Evolutionary conservation across 805 yeast genomes (phyloP).

Genomic region (Tetrapisispora namnaoensis): DNA sequence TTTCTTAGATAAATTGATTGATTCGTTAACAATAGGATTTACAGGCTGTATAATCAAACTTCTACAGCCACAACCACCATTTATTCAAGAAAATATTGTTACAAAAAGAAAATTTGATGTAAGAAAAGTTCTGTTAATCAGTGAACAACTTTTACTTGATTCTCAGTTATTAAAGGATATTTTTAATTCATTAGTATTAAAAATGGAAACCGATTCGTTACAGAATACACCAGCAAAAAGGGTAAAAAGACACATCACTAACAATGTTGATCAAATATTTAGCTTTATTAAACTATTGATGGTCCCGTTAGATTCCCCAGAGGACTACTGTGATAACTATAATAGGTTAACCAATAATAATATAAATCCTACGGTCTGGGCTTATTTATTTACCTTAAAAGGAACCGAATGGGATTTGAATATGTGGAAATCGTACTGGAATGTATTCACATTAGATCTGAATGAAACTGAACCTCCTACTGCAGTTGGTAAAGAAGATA

Average conservation of each 20-base stretch:
- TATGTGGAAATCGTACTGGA: constrained; percentile 24
- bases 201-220: constrained; percentile 9
- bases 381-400: constrained; percentile 21
- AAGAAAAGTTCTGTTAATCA: constrained; percentile 32
- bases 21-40: constrained; percentile 47
- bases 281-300: constrained; percentile 21
- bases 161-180: constrained; percentile 51
- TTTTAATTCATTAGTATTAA: constrained; percentile 27
- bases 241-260: constrained; percentile 19
- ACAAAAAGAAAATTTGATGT: constrained; percentile 12
- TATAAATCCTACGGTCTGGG: constrained; percentile 24
- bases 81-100: constrained; percentile 24
- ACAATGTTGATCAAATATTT: constrained; percentile 12
- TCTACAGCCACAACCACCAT: constrained; percentile 54
- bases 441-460: constrained; percentile 11
- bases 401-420: constrained; percentile 26
- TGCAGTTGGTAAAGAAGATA: not conserved
- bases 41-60: constrained; percentile 47
- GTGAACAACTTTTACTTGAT: constrained; percentile 78
- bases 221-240: constrained; percentile 20
- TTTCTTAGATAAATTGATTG: constrained; percentile 68
- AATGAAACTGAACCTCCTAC: not conserved
- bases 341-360: constrained; percentile 20
- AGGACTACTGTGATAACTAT: constrained; percentile 33
- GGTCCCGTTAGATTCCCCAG: constrained; percentile 34